phyloP scores from a whole-genome alignment of 2,329 filamentous ascomycete species.

The Trichoderma endophyticum region DNA sequence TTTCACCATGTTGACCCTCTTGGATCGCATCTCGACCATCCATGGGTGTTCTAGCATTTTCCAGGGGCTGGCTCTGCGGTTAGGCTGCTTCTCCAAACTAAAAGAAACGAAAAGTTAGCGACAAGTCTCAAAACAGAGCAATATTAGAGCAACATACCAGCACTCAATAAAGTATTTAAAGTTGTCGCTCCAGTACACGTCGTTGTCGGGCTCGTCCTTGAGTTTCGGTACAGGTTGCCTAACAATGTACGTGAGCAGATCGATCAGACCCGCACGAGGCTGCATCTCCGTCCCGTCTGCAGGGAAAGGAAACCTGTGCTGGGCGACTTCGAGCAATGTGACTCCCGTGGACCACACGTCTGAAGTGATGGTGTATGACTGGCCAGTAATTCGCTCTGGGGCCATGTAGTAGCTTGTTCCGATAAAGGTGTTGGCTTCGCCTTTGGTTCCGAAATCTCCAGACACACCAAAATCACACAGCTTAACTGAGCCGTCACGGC shows the following conservation, averaged over 20 bases:
- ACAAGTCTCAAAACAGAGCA: constrained; percentile 20
- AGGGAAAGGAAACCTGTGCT: constrained; percentile 97
- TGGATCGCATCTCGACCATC: constrained; percentile 94
- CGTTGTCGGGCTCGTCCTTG: constrained; percentile 87
- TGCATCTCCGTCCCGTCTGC: constrained; percentile 96
- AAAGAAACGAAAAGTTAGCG: constrained; percentile 24
- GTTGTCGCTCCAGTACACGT: constrained; percentile 91
- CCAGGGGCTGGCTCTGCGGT: constrained; percentile 88
- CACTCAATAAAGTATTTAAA: constrained; percentile 99
- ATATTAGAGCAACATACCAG: constrained; percentile 65
- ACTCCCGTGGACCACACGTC: constrained; percentile 98
- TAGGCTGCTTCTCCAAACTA: constrained; percentile 91
- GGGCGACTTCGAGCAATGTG: constrained; percentile 96
- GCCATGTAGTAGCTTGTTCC: constrained; percentile 99
- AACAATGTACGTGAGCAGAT: constrained; percentile 95
- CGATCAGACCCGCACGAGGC: constrained; percentile 86
- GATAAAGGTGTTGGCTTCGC: constrained; percentile 98
- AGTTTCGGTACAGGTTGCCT: constrained; percentile 91
- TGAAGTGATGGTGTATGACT: constrained; percentile 97
- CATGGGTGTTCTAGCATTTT: constrained; percentile 98
- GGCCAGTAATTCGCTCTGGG: constrained; percentile 93
- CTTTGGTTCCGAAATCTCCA: constrained; percentile 96
- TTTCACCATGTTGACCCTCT: constrained; percentile 95
- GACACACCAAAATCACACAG: constrained; percentile 98
- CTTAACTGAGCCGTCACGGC: constrained; percentile 89